phyloP scores from a whole-genome alignment of 2,329 filamentous ascomycete species.

The Byssothecium circinans region DNA sequence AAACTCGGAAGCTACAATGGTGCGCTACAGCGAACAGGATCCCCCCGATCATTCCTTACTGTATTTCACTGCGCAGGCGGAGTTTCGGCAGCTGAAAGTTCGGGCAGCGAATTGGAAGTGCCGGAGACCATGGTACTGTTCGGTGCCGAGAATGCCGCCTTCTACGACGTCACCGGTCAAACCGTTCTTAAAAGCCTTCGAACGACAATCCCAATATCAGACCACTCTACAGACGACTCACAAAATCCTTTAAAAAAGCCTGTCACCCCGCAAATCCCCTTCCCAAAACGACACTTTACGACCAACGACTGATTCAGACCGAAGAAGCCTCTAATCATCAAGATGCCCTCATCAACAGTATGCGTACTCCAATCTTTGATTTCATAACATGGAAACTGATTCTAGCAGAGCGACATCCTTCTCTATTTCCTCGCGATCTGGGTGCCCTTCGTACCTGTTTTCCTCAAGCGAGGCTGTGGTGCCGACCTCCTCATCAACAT shows the following conservation, averaged over 20 bases:
- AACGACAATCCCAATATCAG: neutral
- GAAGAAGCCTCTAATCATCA: too few relatives aligned
- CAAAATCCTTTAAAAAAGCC: too few relatives aligned
- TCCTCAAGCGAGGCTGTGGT: constrained; percentile 44
- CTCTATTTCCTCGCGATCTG: constrained; percentile 38
- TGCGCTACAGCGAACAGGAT: neutral
- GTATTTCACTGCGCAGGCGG: neutral
- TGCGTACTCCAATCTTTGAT: neutral
- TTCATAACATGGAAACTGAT: neutral
- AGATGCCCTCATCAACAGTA: constrained; percentile 7
- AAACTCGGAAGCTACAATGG: too few relatives aligned
- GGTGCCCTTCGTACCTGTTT: constrained; percentile 46
- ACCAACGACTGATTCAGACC: too few relatives aligned
- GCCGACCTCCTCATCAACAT: constrained; percentile 48
- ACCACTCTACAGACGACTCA: neutral
- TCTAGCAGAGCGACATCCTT: constrained; percentile 21
- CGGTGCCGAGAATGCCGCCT: neutral
- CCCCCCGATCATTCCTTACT: neutral
- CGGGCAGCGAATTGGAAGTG: neutral
- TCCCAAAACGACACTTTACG: too few relatives aligned
- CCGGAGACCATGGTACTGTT: neutral
- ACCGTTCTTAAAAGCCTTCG: neutral
- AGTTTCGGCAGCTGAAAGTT: neutral
- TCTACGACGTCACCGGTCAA: neutral
- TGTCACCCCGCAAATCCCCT: too few relatives aligned